phyloP scores from a whole-genome alignment of 257 asterid genomes.

The Fraxinus excelsior region DNA sequence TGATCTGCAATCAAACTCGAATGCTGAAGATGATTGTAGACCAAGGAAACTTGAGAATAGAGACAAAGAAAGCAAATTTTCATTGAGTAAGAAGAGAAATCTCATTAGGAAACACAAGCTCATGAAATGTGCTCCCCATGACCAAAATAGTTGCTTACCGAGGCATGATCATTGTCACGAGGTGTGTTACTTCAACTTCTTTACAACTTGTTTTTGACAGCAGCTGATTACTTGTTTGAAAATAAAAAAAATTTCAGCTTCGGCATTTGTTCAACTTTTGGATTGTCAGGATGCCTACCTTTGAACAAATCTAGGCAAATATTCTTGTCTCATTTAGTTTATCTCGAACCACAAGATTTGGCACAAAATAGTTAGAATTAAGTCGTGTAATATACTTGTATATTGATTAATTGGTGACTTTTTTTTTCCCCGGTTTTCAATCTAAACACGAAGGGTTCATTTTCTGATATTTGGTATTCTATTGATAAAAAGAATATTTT shows the following conservation, averaged over 20 bases:
- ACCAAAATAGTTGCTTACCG: conserved; percentile 38
- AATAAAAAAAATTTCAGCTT: background rate
- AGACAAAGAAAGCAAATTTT: conserved; percentile 45
- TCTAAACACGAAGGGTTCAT: conserved; percentile 3
- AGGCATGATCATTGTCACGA: conserved; percentile 28
- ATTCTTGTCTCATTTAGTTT: background rate
- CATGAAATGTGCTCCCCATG: conserved; percentile 39
- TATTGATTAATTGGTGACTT: background rate
- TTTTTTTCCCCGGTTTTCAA: background rate
- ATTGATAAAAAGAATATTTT: background rate
- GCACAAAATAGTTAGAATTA: background rate
- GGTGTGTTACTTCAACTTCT: conserved; percentile 40
- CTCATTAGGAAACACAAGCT: conserved; percentile 49
- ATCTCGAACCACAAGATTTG: background rate
- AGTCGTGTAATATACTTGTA: background rate
- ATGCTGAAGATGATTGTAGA: conserved; percentile 33
- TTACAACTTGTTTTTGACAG: conserved; percentile 5
- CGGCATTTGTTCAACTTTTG: background rate
- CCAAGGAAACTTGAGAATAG: conserved; percentile 38
- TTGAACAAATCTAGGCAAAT: conserved; percentile 1
- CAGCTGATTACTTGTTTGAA: background rate
- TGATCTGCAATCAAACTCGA: conserved; percentile 37
- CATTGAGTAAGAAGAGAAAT: conserved; percentile 50
- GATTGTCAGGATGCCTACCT: background rate
- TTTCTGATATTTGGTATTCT: conserved; percentile 13